Conservation (phyloP, 495 filamentous ascomycete genomes). For the Penicillium steckii region DNA sequence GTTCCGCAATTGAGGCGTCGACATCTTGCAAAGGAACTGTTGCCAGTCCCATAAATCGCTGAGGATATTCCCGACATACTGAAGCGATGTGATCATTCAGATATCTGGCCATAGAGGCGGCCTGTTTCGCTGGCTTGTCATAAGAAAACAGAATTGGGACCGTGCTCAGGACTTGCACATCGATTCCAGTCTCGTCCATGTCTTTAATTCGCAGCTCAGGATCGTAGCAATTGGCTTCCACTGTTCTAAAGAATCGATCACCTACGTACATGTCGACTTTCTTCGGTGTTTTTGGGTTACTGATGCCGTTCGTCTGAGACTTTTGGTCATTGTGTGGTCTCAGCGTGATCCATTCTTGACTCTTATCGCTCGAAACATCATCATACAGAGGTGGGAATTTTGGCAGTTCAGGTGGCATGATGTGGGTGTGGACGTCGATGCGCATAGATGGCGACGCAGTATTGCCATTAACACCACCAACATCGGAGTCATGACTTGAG, state of each 20-base stretch:
- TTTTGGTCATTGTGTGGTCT: not conserved
- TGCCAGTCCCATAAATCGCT: constrained; percentile 17
- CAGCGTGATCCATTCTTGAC: constrained; percentile 14
- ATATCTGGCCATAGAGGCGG: constrained; percentile 7
- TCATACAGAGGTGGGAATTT: constrained; percentile 13
- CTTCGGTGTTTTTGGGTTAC: not conserved
- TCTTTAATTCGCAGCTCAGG: constrained; percentile 13
- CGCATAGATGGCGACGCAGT: too few species aligned
- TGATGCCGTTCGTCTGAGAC: not conserved
- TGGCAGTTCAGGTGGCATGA: constrained; percentile 21
- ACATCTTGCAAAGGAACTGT: constrained; percentile 22
- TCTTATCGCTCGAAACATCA: not conserved
- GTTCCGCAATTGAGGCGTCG: constrained; percentile 6
- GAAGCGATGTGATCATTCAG: constrained; percentile 21
- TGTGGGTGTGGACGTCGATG: constrained; percentile 25
- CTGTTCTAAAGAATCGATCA: constrained; percentile 20
- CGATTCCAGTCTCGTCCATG: constrained; percentile 17
- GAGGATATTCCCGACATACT: constrained; percentile 12
- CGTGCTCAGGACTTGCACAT: constrained; percentile 21
- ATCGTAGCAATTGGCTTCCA: constrained; percentile 22
- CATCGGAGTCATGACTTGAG: too few species aligned
- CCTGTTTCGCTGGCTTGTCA: constrained; percentile 16
- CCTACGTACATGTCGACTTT: constrained; percentile 22
- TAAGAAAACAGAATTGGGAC: constrained; percentile 23
- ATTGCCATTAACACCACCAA: too few species aligned